Percentiles rank a stretch among this genome's conserved stretches.
phyloP scores from a whole-genome alignment of 805 yeast species.

The Candida succiphila region DNA sequence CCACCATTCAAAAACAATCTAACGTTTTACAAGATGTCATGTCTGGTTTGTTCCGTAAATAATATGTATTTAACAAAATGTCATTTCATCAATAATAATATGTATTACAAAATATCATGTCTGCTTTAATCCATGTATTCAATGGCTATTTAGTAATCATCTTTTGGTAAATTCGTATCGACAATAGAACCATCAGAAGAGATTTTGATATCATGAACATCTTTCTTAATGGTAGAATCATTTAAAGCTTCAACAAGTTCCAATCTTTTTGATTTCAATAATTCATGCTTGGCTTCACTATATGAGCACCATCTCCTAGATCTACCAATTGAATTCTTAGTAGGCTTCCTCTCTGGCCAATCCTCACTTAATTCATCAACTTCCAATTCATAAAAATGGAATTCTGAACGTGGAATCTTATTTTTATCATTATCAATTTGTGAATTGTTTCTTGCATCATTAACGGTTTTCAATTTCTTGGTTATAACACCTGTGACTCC shows the following conservation, averaged over 20 bases:
- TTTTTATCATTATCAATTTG: conserved; percentile 8
- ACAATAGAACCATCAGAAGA: background rate
- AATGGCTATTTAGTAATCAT: conserved; percentile 13
- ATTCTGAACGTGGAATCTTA: conserved; percentile 64
- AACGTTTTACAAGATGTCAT: conserved; percentile 66
- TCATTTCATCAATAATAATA: background rate
- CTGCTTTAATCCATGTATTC: conserved; percentile 8
- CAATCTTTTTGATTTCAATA: conserved; percentile 47
- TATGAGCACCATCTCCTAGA: conserved; percentile 69
- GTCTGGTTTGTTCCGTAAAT: conserved; percentile 56
- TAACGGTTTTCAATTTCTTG: conserved; percentile 50
- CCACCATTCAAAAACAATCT: conserved; percentile 34
- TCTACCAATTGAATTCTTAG: conserved; percentile 38
- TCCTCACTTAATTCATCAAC: conserved; percentile 41
- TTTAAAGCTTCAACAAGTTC: conserved; percentile 60
- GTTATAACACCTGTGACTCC: conserved; percentile 68
- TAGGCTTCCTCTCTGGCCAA: conserved; percentile 97
- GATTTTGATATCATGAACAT: conserved; percentile 7
- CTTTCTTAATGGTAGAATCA: conserved; percentile 38
- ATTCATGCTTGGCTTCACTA: conserved; percentile 53
- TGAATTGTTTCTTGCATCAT: conserved; percentile 34
- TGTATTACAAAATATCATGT: background rate
- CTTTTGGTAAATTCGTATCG: background rate
- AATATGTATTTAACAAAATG: conserved; percentile 20
- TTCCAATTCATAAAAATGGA: conserved; percentile 75